Base-by-base conservation (phyloP, 129 eudicot species). In the Glebionis coronaria region DNA sequence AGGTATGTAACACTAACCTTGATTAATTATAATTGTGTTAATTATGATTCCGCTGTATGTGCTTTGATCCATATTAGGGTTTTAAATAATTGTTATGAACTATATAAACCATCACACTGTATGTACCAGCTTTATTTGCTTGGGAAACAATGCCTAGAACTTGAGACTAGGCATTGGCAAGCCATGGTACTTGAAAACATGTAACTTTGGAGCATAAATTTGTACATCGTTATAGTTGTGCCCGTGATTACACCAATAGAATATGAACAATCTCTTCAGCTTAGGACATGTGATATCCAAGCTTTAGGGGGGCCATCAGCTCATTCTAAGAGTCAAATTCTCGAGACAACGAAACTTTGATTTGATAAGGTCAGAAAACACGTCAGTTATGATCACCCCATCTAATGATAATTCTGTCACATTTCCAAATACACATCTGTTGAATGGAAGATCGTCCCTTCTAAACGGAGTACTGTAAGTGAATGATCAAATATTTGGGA, bases 251-350 rank as follows among this genome's bases (percentile, higher is more conserved):
- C 20, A 9, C 42, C 54, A 20, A 9, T 29, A 19, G 1, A 0
- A 2, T 7, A 42, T 11, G 31, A 29, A 40, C 51, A 63, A 63
- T 11, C 51, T 63, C 15, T 63, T 21, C 40, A 63, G 5, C 12
- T 16, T 40, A 40, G 4, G 29, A 63, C 52, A 63, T n/a, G 19
- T 44, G 29, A 63, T 16, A 63, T 63, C 68, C 15, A 63, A 63
- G 3, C 47, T 63, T 63, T 20, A 9, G 16, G 3, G 9, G 2
- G 31, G 1, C 68, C 35, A 18, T 9, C 4, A 5, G 7, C 38
- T 11, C 53, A 12, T 18, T 8, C 11, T 14, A 63, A 65, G 45
- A 28, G n/a, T 67, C 60, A 67, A 31, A 31, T 2, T 31, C 49
- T 51, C 13, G 16, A 53, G 51, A 51, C 12, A 29, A 28, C 11